Base-by-base conservation (phyloP, 345 rosid genomes). In the Populus simonii region DNA sequence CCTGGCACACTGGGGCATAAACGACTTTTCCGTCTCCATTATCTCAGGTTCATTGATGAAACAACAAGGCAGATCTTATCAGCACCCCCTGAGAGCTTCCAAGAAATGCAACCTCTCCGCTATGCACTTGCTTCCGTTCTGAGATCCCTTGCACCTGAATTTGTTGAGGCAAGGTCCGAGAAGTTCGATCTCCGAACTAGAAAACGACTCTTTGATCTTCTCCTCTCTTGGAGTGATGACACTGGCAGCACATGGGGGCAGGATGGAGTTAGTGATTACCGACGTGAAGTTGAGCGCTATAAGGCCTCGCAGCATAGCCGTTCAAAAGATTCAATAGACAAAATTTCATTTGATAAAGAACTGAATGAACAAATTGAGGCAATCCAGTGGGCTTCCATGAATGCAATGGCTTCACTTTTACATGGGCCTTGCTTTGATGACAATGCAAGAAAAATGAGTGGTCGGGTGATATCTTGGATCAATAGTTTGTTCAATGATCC, bases 351-450 rank as follows among this genome's bases (percentile, higher is more conserved):
- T 82, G 98, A 96, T 86, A 92, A 87, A 85, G 99, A 96, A 81
- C 80, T 92, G 83, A 91, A 83, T 75, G 99, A 96, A 83, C 99
- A 92, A 85, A 78, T 92, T 36, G 98, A 96, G 89, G 93, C 96
- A 70, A 91, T 92, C 69, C 99, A 96, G 84, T 96, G 97, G 98
- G 98, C 97, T 78, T 92, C 97, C 36, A 87, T 92, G 95, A 91
- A 90, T 90, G 98, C 99, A 61, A 91, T 96, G 91, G 97, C 98
- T 80, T 96, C 98, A 49, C 94, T 96, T 76, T 86, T 96, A 69
- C 91, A 96, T 83, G 99, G 99, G 57, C 93, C 95, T 49, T 96
- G 99, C 82, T 96, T 96, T 89, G 98, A 96, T 83, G 99, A 96
- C 86, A 93, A 91, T 88, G 97, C 98, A 29, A 91, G 98, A 84